Base-by-base conservation (phyloP, 257 asterid species). In the Petunia secreta region DNA sequence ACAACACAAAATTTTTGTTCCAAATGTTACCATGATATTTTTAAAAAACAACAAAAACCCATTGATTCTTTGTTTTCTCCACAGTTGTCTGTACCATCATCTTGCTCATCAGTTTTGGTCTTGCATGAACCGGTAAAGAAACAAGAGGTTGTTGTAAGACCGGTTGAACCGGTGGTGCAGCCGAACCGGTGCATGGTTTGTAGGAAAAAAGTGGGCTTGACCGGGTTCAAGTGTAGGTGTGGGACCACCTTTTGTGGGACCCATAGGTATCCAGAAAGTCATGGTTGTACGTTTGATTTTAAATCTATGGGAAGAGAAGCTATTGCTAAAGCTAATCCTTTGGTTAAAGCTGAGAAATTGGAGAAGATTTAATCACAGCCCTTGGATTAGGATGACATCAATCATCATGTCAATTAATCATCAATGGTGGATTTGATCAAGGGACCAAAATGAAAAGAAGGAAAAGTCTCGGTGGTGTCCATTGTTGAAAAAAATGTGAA, bases 191-290 rank as follows among this genome's bases (percentile, higher is more conserved):
- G 97, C 85, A 84, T 83, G 4, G 40, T 80, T 10, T 94, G 98
- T 85, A 80, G 89, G 92, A 94, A 89, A 86, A 91, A 89, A 86
- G 96, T 94, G 67, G 97, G 98, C 55, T 79, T 94, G 86, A 91
- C 88, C 69, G 97, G 97, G 80, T 94, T 94, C 81, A 87, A 89
- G 84, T 94, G 98, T 83, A 85, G 95, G 85, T 94, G 98, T 40
- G 97, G 94, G 80, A 85, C 83, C 75, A 94, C 97, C 2, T 92
- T 88, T 89, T 94, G 98, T 62, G 97, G 97, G 89, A 84, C 87
- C 84, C 98, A 94, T 63, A 80, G 98, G 86, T 92, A 94, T 90
- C 97, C 98, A 54, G 98, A 94, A 80, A 92, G 85, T n/a, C 98
- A 94, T 77, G 91, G 84, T 0, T 94, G 98, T 79, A 38, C 85